These are phyloP conservation scores for Teratosphaeriaceae sp. DNA, from an alignment of 2,329 filamentous ascomycete genomes.

Conservation along the genomic window DNA sequence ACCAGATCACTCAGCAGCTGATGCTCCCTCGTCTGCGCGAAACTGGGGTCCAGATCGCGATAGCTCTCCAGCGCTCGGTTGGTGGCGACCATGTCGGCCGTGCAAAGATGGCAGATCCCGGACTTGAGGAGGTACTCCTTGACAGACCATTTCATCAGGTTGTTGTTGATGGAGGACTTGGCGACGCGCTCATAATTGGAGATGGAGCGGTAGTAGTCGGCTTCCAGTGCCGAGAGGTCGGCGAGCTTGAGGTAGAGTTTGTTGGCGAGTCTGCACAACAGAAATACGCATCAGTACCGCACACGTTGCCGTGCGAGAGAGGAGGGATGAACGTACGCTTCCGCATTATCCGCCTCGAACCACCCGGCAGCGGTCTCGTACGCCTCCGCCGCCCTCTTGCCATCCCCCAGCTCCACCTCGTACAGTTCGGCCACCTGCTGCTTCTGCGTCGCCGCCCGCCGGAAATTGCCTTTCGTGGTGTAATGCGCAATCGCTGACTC, in stretches of 20 bases:
- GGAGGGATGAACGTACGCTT: slow-evolving; percentile 58
- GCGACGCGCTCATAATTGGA: slow-evolving; percentile 80
- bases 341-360: slow-evolving; percentile 82
- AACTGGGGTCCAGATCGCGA: slow-evolving; percentile 69
- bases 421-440: slow-evolving; percentile 85
- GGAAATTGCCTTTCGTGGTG: slow-evolving; percentile 82
- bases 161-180: slow-evolving; percentile 69
- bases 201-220: slow-evolving; percentile 78
- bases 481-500: slow-evolving; percentile 78
- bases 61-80: slow-evolving; percentile 78
- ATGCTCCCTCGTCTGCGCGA: slow-evolving; percentile 70
- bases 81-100: slow-evolving; percentile 69
- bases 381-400: slow-evolving; percentile 68
- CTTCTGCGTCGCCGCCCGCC: slow-evolving; percentile 83
- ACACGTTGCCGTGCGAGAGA: not conserved
- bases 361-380: slow-evolving; percentile 83
- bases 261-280: slow-evolving; percentile 65
- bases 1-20: slow-evolving; percentile 72
- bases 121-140: slow-evolving; percentile 96
- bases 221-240: slow-evolving; percentile 74
- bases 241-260: slow-evolving; percentile 91
- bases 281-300: slow-evolving; percentile 4
- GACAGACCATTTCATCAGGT: slow-evolving; percentile 86
- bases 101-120: slow-evolving; percentile 78
- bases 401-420: slow-evolving; percentile 73